A percentile compares a stretch with the other conserved stretches of the same genome.
Conservation (phyloP, 371 early-diverging fungal species). For the Rhizomucor pusillus region DNA sequence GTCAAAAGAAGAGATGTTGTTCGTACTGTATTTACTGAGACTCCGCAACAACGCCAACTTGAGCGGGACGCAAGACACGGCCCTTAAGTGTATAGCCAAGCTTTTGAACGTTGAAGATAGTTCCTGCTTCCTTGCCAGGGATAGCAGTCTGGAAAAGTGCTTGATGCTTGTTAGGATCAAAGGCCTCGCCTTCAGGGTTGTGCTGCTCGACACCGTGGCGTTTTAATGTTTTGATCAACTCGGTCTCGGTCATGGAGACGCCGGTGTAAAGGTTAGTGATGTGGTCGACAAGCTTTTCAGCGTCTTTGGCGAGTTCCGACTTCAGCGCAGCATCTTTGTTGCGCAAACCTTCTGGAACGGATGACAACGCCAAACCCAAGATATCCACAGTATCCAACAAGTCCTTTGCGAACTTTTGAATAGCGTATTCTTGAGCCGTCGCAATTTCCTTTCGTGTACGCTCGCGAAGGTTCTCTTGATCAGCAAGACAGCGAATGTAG, state of each 20-base stretch:
- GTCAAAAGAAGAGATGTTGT: neutral
- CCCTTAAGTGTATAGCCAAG: slow-evolving; percentile 89
- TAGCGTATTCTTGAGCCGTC: slow-evolving; percentile 79
- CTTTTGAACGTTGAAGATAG: slow-evolving; percentile 87
- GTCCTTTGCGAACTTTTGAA: slow-evolving; percentile 97
- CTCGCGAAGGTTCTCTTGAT: slow-evolving; percentile 91
- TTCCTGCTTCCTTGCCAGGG: slow-evolving; percentile 85
- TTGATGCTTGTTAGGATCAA: slow-evolving; percentile 93
- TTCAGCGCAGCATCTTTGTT: slow-evolving; percentile 25
- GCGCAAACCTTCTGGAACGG: slow-evolving; percentile 62
- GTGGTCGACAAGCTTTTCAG: slow-evolving; percentile 58
- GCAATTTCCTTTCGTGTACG: slow-evolving; percentile 88
- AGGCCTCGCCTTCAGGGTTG: slow-evolving; percentile 79
- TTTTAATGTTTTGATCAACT: slow-evolving; percentile 84
- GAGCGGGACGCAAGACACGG: slow-evolving; percentile 92
- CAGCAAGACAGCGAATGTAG: slow-evolving; percentile 90
- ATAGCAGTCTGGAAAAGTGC: slow-evolving; percentile 94
- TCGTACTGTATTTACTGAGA: slow-evolving; percentile 13
- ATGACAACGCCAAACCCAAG: slow-evolving; percentile 81
- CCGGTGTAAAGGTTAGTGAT: slow-evolving; percentile 84
- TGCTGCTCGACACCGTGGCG: slow-evolving; percentile 88
- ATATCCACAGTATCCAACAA: slow-evolving; percentile 93
- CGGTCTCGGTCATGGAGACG: slow-evolving; percentile 85
- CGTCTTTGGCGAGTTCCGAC: slow-evolving; percentile 30
- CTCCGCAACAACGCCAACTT: slow-evolving; percentile 92